phyloP scores from a whole-genome alignment of 352 stramenopile species.

The Globisporangium uncinulatum region DNA sequence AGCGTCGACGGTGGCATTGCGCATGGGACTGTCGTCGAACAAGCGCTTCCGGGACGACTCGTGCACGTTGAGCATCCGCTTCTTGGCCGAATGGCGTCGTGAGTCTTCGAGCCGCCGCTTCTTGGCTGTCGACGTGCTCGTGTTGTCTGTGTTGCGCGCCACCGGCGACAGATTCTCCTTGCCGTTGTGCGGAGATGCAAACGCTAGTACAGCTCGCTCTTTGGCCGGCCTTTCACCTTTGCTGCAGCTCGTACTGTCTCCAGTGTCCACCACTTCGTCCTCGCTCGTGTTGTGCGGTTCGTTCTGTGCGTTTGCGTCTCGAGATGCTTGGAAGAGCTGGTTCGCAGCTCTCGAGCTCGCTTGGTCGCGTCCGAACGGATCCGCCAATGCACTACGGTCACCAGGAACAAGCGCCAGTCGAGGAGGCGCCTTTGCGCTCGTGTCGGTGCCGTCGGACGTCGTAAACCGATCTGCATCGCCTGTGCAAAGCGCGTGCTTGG shows the following conservation, averaged over 20 bases:
- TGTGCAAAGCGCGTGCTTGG: slow-evolving; percentile 6
- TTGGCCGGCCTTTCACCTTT: no score
- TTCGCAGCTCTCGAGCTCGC: no score
- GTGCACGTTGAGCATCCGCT: not conserved
- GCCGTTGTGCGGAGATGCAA: not conserved
- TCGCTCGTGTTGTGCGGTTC: no score
- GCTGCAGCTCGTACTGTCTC: no score
- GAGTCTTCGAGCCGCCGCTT: slow-evolving; percentile 3
- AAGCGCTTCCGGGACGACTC: slow-evolving; percentile 8
- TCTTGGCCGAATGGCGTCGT: not conserved
- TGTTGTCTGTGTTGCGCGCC: not conserved
- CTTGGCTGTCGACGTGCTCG: slow-evolving; percentile 1
- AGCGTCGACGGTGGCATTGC: not conserved
- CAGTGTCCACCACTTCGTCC: no score
- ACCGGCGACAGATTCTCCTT: slow-evolving; percentile 10
- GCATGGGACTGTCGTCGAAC: not conserved
- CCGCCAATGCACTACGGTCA: not conserved
- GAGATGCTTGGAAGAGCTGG: not conserved
- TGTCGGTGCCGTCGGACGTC: not conserved
- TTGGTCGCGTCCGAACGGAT: no score
- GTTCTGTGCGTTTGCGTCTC: not conserved
- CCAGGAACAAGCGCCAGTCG: not conserved
- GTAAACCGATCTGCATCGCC: slow-evolving; percentile 3
- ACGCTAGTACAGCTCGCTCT: not conserved
- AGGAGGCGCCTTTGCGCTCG: not conserved